phyloP scores from a whole-genome alignment of 2,329 filamentous ascomycete species.

The Coniochaeta sp. region DNA sequence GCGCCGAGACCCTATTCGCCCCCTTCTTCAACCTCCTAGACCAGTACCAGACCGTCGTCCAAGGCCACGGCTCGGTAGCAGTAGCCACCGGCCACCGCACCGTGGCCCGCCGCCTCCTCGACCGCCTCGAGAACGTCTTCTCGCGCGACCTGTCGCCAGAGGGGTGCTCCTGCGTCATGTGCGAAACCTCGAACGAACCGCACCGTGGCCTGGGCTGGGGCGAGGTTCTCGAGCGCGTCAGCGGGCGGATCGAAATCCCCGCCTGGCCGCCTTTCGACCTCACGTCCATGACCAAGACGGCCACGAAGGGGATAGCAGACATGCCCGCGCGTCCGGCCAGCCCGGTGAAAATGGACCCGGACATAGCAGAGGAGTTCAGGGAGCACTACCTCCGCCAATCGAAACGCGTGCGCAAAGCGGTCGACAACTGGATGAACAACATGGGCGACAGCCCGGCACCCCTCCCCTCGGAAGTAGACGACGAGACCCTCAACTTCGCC shows the following conservation, averaged over 20 bases:
- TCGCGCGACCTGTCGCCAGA: conserved; percentile 83
- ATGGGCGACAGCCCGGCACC: conserved; percentile 68
- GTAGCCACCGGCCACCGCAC: conserved; percentile 94
- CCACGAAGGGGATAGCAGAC: conserved; percentile 57
- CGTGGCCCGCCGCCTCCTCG: conserved; percentile 81
- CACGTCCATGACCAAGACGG: conserved; percentile 52
- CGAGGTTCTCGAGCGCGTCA: conserved; percentile 88
- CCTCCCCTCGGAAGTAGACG: conserved; percentile 82
- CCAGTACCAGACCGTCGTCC: conserved; percentile 76
- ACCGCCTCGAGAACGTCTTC: conserved; percentile 90
- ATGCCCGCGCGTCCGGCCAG: conserved; percentile 49
- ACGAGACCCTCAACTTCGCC: conserved; percentile 88
- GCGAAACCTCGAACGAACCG: conserved; percentile 54
- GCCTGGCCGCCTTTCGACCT: conserved; percentile 84
- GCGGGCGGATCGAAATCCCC: conserved; percentile 78
- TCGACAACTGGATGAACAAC: conserved; percentile 81
- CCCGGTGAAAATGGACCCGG: conserved; percentile 75
- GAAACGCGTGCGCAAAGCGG: conserved; percentile 84
- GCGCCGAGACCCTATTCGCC: conserved; percentile 69
- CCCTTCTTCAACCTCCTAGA: conserved; percentile 79
- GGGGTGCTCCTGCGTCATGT: conserved; percentile 82
- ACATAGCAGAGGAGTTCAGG: conserved; percentile 87
- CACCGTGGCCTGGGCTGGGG: conserved; percentile 83
- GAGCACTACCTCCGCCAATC: conserved; percentile 90
- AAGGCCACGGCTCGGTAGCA: conserved; percentile 80